Evolutionary conservation across 352 stramenopile genomes (phyloP).

Genomic region (Pythium rhizo-oryzae): DNA sequence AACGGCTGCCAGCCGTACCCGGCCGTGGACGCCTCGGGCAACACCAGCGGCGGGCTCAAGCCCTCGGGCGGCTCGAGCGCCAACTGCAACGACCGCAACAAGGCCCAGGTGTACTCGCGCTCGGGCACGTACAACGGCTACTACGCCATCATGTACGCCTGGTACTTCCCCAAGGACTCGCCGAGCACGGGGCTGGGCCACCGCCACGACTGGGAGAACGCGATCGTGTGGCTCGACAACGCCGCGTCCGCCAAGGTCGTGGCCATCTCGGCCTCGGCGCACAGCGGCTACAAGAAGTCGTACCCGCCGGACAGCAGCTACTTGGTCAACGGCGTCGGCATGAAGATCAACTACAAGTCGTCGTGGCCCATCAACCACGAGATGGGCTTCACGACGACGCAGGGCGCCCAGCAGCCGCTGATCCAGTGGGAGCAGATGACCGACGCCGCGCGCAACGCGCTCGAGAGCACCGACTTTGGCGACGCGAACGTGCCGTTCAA

Average conservation of each 20-base stretch:
- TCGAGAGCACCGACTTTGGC: conserved; percentile 30
- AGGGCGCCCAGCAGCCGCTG: conserved; percentile 24
- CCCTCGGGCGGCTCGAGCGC: conserved; percentile 13
- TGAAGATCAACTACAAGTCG: conserved; percentile 19
- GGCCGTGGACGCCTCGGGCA: conserved; percentile 29
- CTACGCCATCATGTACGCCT: conserved; percentile 40
- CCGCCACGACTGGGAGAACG: conserved; percentile 50
- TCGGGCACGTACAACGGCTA: conserved; percentile 31
- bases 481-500: conserved; percentile 31
- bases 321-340: conserved; percentile 7
- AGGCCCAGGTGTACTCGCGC: conserved; percentile 36
- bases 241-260: conserved; percentile 12
- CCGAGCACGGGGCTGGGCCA: conserved; percentile 31
- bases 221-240: conserved; percentile 32
- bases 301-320: conserved; percentile 9
- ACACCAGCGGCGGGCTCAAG: conserved; percentile 29
- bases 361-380: conserved; percentile 17
- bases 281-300: conserved; percentile 18
- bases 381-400: conserved; percentile 2
- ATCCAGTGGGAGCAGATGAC: conserved; percentile 33
- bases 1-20: conserved; percentile 29
- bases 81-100: conserved; percentile 20
- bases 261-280: conserved; percentile 7
- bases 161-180: conserved; percentile 47
- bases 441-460: conserved; percentile 16